Base-by-base conservation (phyloP, 305 asterid species). In the Fraxinus greggii region DNA sequence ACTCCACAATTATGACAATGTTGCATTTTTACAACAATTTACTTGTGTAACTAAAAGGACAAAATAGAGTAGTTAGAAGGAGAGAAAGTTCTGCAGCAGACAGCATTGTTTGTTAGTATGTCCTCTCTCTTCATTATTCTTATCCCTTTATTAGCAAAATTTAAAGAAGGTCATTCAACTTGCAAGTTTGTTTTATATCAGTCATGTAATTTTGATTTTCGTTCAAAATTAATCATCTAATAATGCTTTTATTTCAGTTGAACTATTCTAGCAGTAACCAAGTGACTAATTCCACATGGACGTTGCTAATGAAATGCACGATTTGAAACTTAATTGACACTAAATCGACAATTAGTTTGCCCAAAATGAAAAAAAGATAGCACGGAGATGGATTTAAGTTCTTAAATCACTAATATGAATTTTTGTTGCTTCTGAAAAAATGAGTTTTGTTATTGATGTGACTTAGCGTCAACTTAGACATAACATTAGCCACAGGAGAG, bases 121-220 rank as follows among this genome's bases (percentile, higher is more conserved):
- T 1, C 15, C 13, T 63, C 72, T 63, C 72, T 63, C 72, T 9
- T 12, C 33, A 59, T 59, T 59, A 63, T 63, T 63, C 15, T 63
- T n/a, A 3, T 26, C 45, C 97, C 98, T 92, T 65, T 65, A 10
- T 65, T 3, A 31, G 17, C 5, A 26, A 65, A 65, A 0, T 63
- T 23, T 32, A 65, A 10, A 8, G 8, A 13, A 10, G 19, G 7
- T 26, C 73, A 26, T 65, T 26, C 73, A 65, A 26, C 73, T 23
- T 65, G 13, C 17, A 26, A 65, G 23, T 8, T 8, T 12, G 10
- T 65, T 65, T 26, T 19, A 24, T 24, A 10, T 9, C 9, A 8
- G 33, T 63, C 32, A 63, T 29, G 12, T 3, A 63, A 9, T n/a
- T 56, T 56, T 21, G 0, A 7, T 59, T 56, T 54, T 40, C 10